These are phyloP conservation scores for Lentinus polychrous DNA, from an alignment of 1,284 basidiomycete species.

Conservation along the genomic window DNA sequence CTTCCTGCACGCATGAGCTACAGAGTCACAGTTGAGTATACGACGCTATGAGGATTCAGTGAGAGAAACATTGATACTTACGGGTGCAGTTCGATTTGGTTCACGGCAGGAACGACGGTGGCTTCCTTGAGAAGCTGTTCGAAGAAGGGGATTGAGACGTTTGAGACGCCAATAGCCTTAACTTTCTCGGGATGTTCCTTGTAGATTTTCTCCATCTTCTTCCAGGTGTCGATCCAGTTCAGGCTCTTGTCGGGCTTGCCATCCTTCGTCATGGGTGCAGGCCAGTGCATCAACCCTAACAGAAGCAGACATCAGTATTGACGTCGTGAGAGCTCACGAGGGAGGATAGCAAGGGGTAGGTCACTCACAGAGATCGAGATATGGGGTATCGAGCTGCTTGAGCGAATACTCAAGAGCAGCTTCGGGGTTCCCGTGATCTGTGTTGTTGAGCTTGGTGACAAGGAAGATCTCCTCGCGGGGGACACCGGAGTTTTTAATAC, in stretches of 20 bases:
- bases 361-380: constrained; percentile 68
- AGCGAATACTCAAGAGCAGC: constrained; percentile 70
- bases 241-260: constrained; percentile 43
- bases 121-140: constrained; percentile 51
- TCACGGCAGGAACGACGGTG: constrained; percentile 70
- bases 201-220: constrained; percentile 64
- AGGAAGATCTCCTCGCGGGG: constrained; percentile 64
- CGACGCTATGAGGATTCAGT: too few species aligned
- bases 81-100: constrained; percentile 79
- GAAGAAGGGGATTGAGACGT: constrained; percentile 59
- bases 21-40: background rate
- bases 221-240: constrained; percentile 77
- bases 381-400: constrained; percentile 60
- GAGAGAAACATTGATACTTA: constrained; percentile 28
- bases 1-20: constrained; percentile 57
- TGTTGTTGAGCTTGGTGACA: constrained; percentile 74
- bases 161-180: constrained; percentile 73
- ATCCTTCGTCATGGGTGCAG: constrained; percentile 49
- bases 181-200: constrained; percentile 60
- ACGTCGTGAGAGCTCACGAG: too few species aligned
- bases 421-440: constrained; percentile 54
- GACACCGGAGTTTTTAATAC: constrained; percentile 70
- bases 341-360: too few species aligned
- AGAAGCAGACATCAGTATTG: too few species aligned
- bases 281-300: constrained; percentile 77